Evolutionary conservation across 225 moss, liverwort and hornwort species (phyloP).

Genomic region (Antitrichia curtipendula): DNA sequence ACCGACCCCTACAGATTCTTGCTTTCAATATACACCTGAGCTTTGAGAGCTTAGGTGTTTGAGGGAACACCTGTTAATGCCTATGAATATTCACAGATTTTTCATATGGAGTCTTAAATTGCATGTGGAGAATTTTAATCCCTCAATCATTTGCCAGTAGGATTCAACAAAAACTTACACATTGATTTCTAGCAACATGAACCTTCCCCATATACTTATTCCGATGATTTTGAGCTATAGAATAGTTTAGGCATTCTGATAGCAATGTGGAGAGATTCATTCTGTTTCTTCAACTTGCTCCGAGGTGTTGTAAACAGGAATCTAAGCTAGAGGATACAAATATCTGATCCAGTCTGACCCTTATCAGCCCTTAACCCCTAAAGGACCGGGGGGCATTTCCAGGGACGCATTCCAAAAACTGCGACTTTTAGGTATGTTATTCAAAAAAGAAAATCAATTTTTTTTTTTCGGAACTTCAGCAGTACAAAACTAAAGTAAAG

Average conservation of each 20-base stretch:
- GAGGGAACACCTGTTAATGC: neutral
- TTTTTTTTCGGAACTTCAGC: too few species aligned
- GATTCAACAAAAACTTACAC: neutral
- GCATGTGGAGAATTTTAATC: neutral
- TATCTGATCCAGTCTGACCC: neutral
- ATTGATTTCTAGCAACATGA: neutral
- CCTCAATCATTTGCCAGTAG: neutral
- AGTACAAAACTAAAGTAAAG: too few species aligned
- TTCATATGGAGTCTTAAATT: neutral
- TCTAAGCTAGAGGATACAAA: neutral
- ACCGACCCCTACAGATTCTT: neutral
- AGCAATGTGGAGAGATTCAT: neutral
- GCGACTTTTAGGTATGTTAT: too few species aligned
- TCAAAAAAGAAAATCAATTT: too few species aligned
- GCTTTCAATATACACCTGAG: neutral
- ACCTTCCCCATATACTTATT: neutral
- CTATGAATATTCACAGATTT: neutral
- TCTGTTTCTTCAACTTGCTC: neutral
- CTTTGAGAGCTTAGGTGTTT: neutral
- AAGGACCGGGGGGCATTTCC: too few species aligned
- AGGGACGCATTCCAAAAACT: too few species aligned
- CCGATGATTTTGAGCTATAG: too few species aligned
- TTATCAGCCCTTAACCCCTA: too few species aligned
- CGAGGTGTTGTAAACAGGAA: neutral
- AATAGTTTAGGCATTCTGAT: too few species aligned